Base-by-base conservation (phyloP, 768 basidiomycete genomes). In the Hygrocybe punicea region DNA sequence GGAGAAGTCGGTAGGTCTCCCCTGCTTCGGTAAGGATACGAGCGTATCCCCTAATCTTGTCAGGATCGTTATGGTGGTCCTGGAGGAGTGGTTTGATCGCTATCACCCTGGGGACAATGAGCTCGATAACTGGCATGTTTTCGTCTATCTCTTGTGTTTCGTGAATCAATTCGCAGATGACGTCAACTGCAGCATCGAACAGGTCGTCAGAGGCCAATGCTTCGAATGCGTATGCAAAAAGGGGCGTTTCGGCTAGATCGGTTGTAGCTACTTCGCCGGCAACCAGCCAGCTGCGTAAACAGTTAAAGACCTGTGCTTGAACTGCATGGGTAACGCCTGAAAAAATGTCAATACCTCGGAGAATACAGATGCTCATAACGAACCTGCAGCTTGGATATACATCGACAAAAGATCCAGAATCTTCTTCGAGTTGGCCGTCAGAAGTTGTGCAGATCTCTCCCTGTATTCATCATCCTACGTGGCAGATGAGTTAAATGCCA, bases 111-210 rank as follows among this genome's bases (percentile, higher is more conserved):
- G 93, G 93, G 1, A 98, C 86, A 56, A 99, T 86, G 58, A 86
- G 77, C 66, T 97, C 81, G 63, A 98, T 94, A 61, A 90, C 84
- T 19, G 82, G 72, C 84, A 95, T 91, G 67, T 93, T 94, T 29
- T 98, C 96, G 58, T 96, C 89, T 29, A 97, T 81, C 71, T 99
- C 97, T 72, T 98, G 95, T 0, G 97, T 98, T 71, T 99, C 97
- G 71, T 98, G 97, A 53, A 98, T 93, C 64, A 98, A 75, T 68
- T 97, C 93, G 70, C 92, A 95, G 57, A 98, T 80, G 35, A 91
- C 87, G 58, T 97, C 90, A 37, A 95, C 92, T 1, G 93, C 95
- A 6, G 87, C 71, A 64, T 99, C 97, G 68, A 98, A 98, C n/a
- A 98, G 80, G 44, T 85, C 82, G 16, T 95, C 91, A 3, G 86